phyloP scores from a whole-genome alignment of 768 basidiomycete species.

The Guyanaporus albipodus region DNA sequence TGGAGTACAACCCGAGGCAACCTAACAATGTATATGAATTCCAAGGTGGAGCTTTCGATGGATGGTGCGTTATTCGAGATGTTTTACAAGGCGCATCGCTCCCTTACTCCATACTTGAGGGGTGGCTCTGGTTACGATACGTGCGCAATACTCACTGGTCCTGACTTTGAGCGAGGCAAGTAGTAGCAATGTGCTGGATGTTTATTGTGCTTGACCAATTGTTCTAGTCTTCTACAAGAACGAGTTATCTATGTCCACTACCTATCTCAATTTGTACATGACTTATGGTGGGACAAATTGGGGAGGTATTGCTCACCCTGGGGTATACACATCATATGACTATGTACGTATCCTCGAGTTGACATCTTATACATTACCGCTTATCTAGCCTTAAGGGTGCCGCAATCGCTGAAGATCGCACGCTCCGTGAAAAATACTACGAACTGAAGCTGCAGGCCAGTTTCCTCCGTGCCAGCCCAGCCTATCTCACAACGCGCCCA shows the following conservation, averaged over 20 bases:
- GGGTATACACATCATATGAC: constrained; percentile 59
- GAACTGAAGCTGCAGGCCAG: constrained; percentile 50
- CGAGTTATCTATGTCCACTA: constrained; percentile 13
- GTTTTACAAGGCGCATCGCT: not conserved
- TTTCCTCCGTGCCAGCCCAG: constrained; percentile 48
- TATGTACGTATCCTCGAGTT: constrained; percentile 34
- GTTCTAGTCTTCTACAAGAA: constrained; percentile 21
- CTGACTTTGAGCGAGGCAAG: constrained; percentile 23
- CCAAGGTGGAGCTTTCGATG: constrained; percentile 49
- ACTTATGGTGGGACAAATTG: constrained; percentile 62
- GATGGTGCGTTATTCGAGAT: constrained; percentile 43
- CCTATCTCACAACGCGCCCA: constrained; percentile 46
- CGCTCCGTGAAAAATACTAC: constrained; percentile 51
- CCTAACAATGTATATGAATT: constrained; percentile 25
- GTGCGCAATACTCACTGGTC: constrained; percentile 23
- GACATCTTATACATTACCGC: not conserved
- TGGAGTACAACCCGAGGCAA: constrained; percentile 17
- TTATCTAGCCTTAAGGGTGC: constrained; percentile 35
- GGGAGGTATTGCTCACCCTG: constrained; percentile 53
- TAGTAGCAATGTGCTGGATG: not conserved
- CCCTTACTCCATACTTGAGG: constrained; percentile 10
- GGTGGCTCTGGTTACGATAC: constrained; percentile 22
- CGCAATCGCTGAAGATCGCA: constrained; percentile 49
- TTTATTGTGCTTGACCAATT: constrained; percentile 5
- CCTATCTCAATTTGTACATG: constrained; percentile 48